phyloP scores from a whole-genome alignment of 306 rosid species.

The Echinosophora koreensis region DNA sequence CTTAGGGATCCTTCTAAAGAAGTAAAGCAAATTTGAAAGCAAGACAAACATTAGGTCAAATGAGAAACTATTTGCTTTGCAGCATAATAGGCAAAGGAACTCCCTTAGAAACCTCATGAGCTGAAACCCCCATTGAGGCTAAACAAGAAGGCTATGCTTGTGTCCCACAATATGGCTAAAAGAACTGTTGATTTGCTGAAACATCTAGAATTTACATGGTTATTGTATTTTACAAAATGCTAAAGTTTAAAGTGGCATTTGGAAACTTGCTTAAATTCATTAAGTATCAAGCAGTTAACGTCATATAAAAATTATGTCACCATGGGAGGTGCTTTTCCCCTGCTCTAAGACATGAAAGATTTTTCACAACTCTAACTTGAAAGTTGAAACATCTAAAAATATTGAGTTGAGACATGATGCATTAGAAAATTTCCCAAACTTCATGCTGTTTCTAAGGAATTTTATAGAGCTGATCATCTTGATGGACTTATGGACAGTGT shows the following conservation, averaged over 20 bases:
- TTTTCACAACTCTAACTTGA: conserved; percentile 11
- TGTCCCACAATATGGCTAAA: background rate
- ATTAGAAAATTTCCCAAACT: conserved; percentile 8
- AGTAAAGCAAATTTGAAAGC: background rate
- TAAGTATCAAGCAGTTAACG: conserved; percentile 1
- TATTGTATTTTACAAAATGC: background rate
- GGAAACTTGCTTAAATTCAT: background rate
- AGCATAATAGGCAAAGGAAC: background rate
- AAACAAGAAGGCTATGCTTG: background rate
- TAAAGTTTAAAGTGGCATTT: background rate
- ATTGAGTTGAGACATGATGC: background rate
- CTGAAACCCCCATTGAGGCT: conserved; percentile 2
- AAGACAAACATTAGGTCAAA: background rate
- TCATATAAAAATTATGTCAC: conserved; percentile 32
- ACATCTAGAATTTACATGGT: background rate
- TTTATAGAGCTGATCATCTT: conserved; percentile 39
- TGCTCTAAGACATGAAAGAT: background rate
- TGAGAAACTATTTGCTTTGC: conserved; percentile 2
- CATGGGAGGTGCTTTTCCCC: background rate
- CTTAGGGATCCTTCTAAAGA: background rate
- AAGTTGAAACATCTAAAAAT: conserved; percentile 26
- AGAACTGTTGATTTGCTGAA: conserved; percentile 10
- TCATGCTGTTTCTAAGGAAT: conserved; percentile 21
- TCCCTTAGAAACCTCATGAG: background rate
- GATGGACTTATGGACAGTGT: conserved; percentile 32